These are phyloP conservation scores for Knoxia roxburghii DNA, from an alignment of 257 asterid species.

Conservation along the genomic window DNA sequence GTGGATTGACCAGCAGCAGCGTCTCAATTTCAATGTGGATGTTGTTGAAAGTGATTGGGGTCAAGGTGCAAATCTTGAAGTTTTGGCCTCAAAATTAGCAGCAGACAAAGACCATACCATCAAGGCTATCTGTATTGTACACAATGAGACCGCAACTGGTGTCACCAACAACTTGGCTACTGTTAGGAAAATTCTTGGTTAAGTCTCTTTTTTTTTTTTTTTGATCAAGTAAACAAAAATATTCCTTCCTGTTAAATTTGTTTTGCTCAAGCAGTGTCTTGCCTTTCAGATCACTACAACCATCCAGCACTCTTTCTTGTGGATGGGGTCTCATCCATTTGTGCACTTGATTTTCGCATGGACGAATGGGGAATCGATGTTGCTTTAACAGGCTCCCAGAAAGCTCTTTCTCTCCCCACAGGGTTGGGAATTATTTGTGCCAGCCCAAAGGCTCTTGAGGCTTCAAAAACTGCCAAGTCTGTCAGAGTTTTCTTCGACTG, in stretches of 20 bases:
- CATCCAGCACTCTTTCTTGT: conserved; percentile 93
- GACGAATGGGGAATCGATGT: conserved; percentile 99
- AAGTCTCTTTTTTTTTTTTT: no score
- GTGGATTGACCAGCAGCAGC: conserved; percentile 98
- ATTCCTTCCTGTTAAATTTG: no score
- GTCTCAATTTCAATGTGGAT: conserved; percentile 84
- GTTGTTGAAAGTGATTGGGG: conserved; percentile 99
- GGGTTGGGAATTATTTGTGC: conserved; percentile 97
- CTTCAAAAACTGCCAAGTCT: conserved; percentile 77
- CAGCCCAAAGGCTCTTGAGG: conserved; percentile 92
- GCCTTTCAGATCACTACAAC: conserved; percentile 64
- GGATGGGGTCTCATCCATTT: conserved; percentile 96
- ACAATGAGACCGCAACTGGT: conserved; percentile 97
- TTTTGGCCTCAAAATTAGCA: conserved; percentile 71
- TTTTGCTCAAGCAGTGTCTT: neutral
- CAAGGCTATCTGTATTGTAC: conserved; percentile 95
- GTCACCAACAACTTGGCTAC: conserved; percentile 95
- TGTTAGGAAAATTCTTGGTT: conserved; percentile 89
- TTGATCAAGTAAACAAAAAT: no score
- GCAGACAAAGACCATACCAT: conserved; percentile 69
- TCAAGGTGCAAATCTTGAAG: conserved; percentile 76
- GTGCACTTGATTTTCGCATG: conserved; percentile 98
- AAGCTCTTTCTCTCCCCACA: conserved; percentile 94
- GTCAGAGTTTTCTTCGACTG: conserved; percentile 96
- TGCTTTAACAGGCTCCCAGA: conserved; percentile 95